A percentile compares a stretch with the other conserved stretches of the same genome.
phyloP scores from a whole-genome alignment of 495 filamentous ascomycete species.

The Bombardia bombarda region DNA sequence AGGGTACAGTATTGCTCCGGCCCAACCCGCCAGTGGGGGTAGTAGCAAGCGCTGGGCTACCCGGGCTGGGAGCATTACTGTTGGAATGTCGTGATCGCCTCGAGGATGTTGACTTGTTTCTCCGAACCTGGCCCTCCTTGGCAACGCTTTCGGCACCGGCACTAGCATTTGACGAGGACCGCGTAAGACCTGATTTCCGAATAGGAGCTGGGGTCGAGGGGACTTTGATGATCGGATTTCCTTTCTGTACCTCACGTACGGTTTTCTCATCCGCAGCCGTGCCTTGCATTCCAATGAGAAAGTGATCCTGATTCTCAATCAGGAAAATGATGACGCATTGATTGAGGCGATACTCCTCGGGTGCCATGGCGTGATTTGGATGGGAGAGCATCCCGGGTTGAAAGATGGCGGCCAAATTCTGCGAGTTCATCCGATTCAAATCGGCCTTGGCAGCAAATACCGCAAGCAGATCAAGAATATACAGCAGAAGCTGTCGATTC shows the following conservation, averaged over 20 bases:
- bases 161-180: slow-evolving; percentile 81
- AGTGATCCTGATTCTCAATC: slow-evolving; percentile 92
- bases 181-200: slow-evolving; percentile 44
- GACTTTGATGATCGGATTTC: slow-evolving; percentile 46
- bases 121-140: slow-evolving; percentile 65
- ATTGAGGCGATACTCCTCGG: slow-evolving; percentile 85
- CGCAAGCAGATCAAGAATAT: slow-evolving; percentile 94
- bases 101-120: slow-evolving; percentile 69
- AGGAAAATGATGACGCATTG: slow-evolving; percentile 97
- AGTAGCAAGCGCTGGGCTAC: slow-evolving; percentile 52
- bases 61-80: slow-evolving; percentile 60
- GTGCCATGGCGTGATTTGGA: slow-evolving; percentile 89
- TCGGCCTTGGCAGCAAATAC: slow-evolving; percentile 98
- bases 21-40: slow-evolving; percentile 59
- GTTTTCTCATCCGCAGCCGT: slow-evolving; percentile 84
- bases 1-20: slow-evolving; percentile 92
- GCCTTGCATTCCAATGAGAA: slow-evolving; percentile 89
- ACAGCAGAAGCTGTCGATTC: slow-evolving; percentile 90
- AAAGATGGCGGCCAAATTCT: slow-evolving; percentile 95
- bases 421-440: slow-evolving; percentile 90
- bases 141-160: slow-evolving; percentile 78
- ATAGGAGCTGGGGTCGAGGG: slow-evolving; percentile 43
- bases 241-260: slow-evolving; percentile 71
- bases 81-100: slow-evolving; percentile 66
- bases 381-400: slow-evolving; percentile 94